These are phyloP conservation scores for Pholiota molesta DNA, from an alignment of 768 basidiomycete species.

Conservation along the genomic window DNA sequence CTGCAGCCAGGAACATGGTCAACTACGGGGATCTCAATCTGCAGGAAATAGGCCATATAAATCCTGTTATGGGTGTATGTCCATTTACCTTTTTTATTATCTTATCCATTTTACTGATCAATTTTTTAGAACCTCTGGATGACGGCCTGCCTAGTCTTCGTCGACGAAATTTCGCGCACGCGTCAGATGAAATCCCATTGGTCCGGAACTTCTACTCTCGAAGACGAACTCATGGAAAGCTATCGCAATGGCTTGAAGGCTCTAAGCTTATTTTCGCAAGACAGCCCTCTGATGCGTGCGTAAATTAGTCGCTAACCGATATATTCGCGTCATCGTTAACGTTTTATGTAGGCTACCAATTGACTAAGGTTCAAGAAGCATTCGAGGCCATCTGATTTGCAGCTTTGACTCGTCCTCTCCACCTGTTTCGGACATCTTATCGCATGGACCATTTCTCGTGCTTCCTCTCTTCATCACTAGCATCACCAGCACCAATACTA, in stretches of 20 bases:
- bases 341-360: slow-evolving; percentile 41
- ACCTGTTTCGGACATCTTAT: slow-evolving; percentile 11
- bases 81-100: slow-evolving; percentile 12
- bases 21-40: slow-evolving; percentile 40
- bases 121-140: slow-evolving; percentile 46
- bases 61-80: slow-evolving; percentile 58
- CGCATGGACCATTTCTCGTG: slow-evolving; percentile 10
- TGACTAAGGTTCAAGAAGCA: slow-evolving; percentile 49
- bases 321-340: background rate
- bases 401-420: slow-evolving; percentile 6
- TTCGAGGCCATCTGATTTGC: slow-evolving; percentile 38
- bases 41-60: slow-evolving; percentile 42
- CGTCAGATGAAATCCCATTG: slow-evolving; percentile 36
- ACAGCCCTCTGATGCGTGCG: slow-evolving; percentile 50
- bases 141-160: slow-evolving; percentile 48
- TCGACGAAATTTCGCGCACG: slow-evolving; percentile 47
- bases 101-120: slow-evolving; percentile 2
- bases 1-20: slow-evolving; percentile 46
- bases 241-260: slow-evolving; percentile 43
- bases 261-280: slow-evolving; percentile 46
- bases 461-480: slow-evolving; percentile 7
- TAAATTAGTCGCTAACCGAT: slow-evolving; percentile 18
- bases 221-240: slow-evolving; percentile 45
- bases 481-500: background rate
- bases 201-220: slow-evolving; percentile 31